Evolutionary conservation across 2,329 filamentous ascomycete genomes (phyloP).

Genomic region (Penicillium sp.): DNA sequence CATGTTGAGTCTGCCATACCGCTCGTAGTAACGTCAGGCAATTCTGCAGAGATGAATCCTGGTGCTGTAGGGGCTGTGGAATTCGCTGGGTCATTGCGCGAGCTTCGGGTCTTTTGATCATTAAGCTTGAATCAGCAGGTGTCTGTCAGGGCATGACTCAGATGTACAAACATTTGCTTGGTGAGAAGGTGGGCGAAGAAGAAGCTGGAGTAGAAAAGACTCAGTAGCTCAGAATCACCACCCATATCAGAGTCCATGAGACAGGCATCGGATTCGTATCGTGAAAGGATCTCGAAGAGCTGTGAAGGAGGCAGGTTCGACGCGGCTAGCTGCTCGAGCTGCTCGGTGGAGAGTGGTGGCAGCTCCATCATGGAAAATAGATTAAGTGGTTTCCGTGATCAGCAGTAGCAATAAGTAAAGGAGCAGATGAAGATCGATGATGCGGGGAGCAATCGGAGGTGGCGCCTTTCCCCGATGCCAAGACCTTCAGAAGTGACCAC

Average conservation of each 20-base stretch:
- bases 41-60: slow-evolving; percentile 32
- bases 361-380: slow-evolving; percentile 23
- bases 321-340: slow-evolving; percentile 28
- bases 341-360: slow-evolving; percentile 28
- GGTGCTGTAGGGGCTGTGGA: slow-evolving; percentile 27
- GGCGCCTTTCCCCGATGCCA: slow-evolving; percentile 30
- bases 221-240: slow-evolving; percentile 28
- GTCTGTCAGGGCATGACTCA: background rate
- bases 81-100: slow-evolving; percentile 37
- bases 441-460: slow-evolving; percentile 34
- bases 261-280: slow-evolving; percentile 35
- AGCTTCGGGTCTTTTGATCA: slow-evolving; percentile 32
- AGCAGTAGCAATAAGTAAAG: slow-evolving; percentile 1
- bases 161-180: slow-evolving; percentile 34
- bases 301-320: slow-evolving; percentile 29
- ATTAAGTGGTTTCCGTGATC: background rate
- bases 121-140: background rate
- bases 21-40: slow-evolving; percentile 35
- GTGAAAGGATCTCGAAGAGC: slow-evolving; percentile 33
- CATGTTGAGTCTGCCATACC: slow-evolving; percentile 37
- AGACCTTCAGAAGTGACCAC: slow-evolving; percentile 41
- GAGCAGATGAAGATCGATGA: slow-evolving; percentile 8
- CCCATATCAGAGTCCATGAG: slow-evolving; percentile 24
- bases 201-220: slow-evolving; percentile 38
- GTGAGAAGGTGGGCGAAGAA: slow-evolving; percentile 39